Percentiles rank a stretch among this genome's conserved stretches.
Conservation (phyloP, 129 eudicot species). For the Ambrosia artemisiifolia region DNA sequence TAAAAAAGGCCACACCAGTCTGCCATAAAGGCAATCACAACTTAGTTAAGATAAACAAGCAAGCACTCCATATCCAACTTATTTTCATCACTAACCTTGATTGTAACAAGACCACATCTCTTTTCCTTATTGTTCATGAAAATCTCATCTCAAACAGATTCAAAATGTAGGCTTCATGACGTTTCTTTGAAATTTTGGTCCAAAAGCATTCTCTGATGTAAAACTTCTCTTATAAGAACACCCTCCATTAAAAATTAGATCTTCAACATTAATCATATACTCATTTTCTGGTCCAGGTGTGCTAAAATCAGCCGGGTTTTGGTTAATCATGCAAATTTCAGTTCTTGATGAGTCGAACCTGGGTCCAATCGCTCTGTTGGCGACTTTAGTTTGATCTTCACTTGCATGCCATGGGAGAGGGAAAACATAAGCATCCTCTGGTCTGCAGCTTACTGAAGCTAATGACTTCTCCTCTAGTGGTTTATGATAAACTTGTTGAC, state of each 20-base stretch:
- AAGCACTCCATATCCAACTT: not conserved
- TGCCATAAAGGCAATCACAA: constrained; percentile 12
- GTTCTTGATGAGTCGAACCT: not conserved
- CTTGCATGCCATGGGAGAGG: constrained; percentile 19
- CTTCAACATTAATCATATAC: constrained; percentile 43
- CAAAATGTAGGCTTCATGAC: constrained; percentile 18
- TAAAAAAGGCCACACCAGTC: constrained; percentile 17
- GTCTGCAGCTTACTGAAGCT: constrained; percentile 16
- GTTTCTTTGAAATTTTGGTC: constrained; percentile 35
- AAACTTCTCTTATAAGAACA: constrained; percentile 22
- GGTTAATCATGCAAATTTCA: constrained; percentile 51
- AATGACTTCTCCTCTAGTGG: constrained; percentile 33
- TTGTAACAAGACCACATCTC: not conserved
- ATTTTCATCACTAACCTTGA: constrained; percentile 8
- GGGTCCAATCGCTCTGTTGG: constrained; percentile 20
- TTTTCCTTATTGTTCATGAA: not conserved
- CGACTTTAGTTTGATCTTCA: constrained; percentile 19
- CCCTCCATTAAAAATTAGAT: constrained; percentile 28
- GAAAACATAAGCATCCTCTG: constrained; percentile 25
- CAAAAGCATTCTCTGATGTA: constrained; percentile 21
- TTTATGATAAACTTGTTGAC: constrained; percentile 32
- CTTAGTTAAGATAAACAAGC: constrained; percentile 3
- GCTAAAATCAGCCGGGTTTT: constrained; percentile 83
- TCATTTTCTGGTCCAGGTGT: constrained; percentile 53
- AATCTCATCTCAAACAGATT: constrained; percentile 11